Evolutionary conservation across 1,284 basidiomycete species (phyloP), one percentile per base, ranked within the genome.

Genomic region (Trichosporon sp.): DNA sequence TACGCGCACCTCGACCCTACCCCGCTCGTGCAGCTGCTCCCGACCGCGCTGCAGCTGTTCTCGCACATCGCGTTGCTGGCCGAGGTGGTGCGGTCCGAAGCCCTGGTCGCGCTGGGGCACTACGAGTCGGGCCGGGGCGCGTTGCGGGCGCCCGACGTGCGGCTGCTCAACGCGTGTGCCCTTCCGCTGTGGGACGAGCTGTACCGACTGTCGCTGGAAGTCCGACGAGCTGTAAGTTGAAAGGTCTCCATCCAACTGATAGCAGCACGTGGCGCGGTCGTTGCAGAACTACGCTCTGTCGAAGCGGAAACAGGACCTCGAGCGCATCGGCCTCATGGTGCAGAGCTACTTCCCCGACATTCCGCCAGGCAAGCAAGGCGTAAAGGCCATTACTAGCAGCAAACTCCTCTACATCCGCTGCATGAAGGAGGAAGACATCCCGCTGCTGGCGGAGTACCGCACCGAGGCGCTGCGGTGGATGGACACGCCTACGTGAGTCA

Each of bases 31-130:
- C 29, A 62, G 5, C 62, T 63, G 18, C 71, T 79, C 12, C 75
- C 75, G 25, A 63, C 68, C 3, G 62, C 72, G 12, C 74, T 80
- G 2, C 67, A 75, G 21, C 73, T 79, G 53, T 76, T 74, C 66
- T 76, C 76, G 5, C 76, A 79, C 67, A 53, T 79, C 25, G 70
- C 75, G 25, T 71, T 78, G 21, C 85, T 77, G 13, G 67, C 73
- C 11, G 25, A 42, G 0, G 60, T 64, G 21, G 65, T 78, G 11
- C 51, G 60, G 7, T 44, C 21, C 3, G 74, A 78, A 67, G 75
- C 77, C 1, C 11, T 6, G 0, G 58, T 62, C n/a, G 74, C 72
- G 0, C 63, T 77, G 25, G 51, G 15, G 0, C 13, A 64, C 6
- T 70, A 78, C 29, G 42, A 47, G 35, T 65, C 69, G 21, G 34